A percentile compares a stretch with the other conserved stretches of the same genome.
These are phyloP conservation scores for Raffaelea albimanens DNA, from an alignment of 2,329 filamentous ascomycete genomes.

Conservation along the genomic window DNA sequence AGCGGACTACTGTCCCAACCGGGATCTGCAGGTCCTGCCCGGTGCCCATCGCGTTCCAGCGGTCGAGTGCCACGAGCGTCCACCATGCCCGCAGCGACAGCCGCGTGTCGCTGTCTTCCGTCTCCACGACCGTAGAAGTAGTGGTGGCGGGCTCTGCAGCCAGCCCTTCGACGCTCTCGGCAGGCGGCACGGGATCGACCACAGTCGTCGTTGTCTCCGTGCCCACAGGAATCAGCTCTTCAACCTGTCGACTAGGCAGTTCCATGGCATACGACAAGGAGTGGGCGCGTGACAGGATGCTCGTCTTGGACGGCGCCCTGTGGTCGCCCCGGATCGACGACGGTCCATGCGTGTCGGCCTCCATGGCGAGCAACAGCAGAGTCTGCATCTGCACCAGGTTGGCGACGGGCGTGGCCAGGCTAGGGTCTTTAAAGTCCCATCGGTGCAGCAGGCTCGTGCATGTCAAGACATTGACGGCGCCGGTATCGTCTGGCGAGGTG, in stretches of 20 bases:
- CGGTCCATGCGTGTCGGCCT: constrained; percentile 48
- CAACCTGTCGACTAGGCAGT: constrained; percentile 37
- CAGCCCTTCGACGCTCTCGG: too few species aligned
- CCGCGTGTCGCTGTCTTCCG: constrained; percentile 50
- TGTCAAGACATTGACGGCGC: too few species aligned
- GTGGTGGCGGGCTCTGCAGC: constrained; percentile 18
- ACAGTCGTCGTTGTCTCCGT: too few species aligned
- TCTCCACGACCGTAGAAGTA: constrained; percentile 36
- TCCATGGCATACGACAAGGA: constrained; percentile 57
- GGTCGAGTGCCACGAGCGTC: constrained; percentile 61
- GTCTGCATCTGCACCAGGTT: constrained; percentile 57
- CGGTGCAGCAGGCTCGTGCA: constrained; percentile 39
- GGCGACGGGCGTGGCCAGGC: constrained; percentile 25
- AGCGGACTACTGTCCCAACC: constrained; percentile 50
- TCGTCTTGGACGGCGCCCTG: constrained; percentile 38
- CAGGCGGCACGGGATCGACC: too few species aligned
- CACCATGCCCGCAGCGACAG: constrained; percentile 61
- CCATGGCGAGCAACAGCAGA: constrained; percentile 55
- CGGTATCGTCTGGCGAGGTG: too few species aligned
- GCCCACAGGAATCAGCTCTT: not conserved
- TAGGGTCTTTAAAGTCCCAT: constrained; percentile 36
- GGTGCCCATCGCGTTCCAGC: constrained; percentile 63
- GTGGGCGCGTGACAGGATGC: constrained; percentile 56
- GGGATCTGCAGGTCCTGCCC: constrained; percentile 54
- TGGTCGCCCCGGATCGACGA: constrained; percentile 28